These are phyloP conservation scores for Fusarium foetens DNA, from an alignment of 2,329 filamentous ascomycete species.

Conservation along the genomic window DNA sequence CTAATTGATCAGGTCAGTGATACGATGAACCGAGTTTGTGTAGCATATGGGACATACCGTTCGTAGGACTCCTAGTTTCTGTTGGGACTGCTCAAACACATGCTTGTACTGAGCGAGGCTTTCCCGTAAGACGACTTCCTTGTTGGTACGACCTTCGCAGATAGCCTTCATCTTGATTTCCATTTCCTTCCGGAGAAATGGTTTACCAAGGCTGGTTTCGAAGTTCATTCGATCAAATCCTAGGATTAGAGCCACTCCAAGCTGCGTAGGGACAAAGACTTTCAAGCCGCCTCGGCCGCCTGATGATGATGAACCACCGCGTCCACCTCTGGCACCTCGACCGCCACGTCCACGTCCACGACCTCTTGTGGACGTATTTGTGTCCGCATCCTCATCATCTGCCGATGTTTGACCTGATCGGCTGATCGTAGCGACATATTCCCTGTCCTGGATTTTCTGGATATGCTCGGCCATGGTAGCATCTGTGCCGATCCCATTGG, in stretches of 20 bases:
- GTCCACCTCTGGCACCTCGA: slow-evolving; percentile 51
- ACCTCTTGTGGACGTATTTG: slow-evolving; percentile 54
- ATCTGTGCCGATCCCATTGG: slow-evolving; percentile 97
- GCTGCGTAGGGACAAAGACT: slow-evolving; percentile 91
- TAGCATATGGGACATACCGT: slow-evolving; percentile 58
- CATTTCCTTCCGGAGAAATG: slow-evolving; percentile 97
- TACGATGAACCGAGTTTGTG: not conserved
- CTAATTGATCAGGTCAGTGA: slow-evolving; percentile 42
- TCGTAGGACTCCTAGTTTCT: slow-evolving; percentile 75
- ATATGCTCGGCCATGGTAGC: slow-evolving; percentile 99
- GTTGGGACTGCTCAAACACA: slow-evolving; percentile 84
- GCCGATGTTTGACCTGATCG: slow-evolving; percentile 51
- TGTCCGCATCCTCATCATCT: slow-evolving; percentile 53
- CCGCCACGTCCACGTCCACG: slow-evolving; percentile 61
- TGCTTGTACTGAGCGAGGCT: slow-evolving; percentile 87
- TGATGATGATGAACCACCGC: slow-evolving; percentile 55
- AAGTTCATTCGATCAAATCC: slow-evolving; percentile 96
- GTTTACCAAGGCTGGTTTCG: slow-evolving; percentile 92
- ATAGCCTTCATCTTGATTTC: slow-evolving; percentile 97
- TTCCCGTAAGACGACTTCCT: slow-evolving; percentile 79
- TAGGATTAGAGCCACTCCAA: slow-evolving; percentile 91
- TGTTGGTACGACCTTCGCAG: slow-evolving; percentile 84
- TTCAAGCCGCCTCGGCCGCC: slow-evolving; percentile 67
- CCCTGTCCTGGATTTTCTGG: slow-evolving; percentile 88
- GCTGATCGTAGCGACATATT: slow-evolving; percentile 79